phyloP scores from a whole-genome alignment of 192 early-diverging fungal genomes.

The Coemansia sp. region DNA sequence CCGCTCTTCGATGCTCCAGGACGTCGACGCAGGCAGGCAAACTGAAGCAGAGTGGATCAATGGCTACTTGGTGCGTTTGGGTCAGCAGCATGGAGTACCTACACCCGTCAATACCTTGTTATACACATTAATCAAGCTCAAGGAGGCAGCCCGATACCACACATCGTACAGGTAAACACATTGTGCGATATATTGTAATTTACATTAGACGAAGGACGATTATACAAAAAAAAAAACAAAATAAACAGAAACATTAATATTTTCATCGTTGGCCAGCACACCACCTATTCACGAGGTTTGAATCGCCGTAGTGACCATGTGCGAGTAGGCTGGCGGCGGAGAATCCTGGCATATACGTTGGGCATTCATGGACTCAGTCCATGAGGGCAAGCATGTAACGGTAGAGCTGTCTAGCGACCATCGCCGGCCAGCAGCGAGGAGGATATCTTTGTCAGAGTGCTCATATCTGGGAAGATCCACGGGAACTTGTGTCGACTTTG shows the following conservation, averaged over 20 bases:
- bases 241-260: background rate
- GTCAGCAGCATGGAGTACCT: constrained; percentile 49
- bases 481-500: background rate
- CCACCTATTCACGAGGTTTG: background rate
- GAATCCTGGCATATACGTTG: background rate
- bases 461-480: constrained; percentile 46
- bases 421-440: constrained; percentile 35
- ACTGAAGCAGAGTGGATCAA: constrained; percentile 63
- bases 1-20: constrained; percentile 59
- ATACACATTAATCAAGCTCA: constrained; percentile 42
- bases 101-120: constrained; percentile 47
- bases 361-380: background rate
- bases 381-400: background rate
- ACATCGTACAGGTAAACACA: background rate
- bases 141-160: constrained; percentile 24
- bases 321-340: constrained; percentile 32
- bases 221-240: background rate
- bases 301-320: background rate
- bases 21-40: constrained; percentile 36
- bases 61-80: constrained; percentile 58
- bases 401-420: constrained; percentile 14
- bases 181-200: background rate
- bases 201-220: background rate
- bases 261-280: background rate
- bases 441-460: constrained; percentile 37